A percentile compares a stretch with the other conserved stretches of the same genome.
phyloP scores from a whole-genome alignment of 2,329 filamentous ascomycete species.

The Scopulariopsis brevicaulis region DNA sequence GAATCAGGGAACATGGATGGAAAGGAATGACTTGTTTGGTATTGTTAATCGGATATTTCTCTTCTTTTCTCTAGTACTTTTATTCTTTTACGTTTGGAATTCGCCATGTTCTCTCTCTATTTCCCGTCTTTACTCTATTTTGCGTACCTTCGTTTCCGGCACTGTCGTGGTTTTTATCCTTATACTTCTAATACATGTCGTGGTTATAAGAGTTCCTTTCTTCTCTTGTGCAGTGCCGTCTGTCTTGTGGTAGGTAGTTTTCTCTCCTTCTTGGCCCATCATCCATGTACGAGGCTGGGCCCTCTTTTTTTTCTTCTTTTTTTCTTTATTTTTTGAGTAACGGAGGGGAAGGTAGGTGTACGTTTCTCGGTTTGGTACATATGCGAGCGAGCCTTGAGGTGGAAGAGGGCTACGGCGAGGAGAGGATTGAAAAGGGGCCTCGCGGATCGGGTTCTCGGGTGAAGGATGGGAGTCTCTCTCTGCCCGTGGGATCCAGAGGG shows the following conservation, averaged over 20 bases:
- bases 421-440: no score
- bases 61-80: conserved; percentile 10
- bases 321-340: not conserved
- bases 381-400: no score
- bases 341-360: no score
- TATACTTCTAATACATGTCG: conserved; percentile 1
- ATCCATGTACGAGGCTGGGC: not conserved
- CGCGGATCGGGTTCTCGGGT: no score
- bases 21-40: not conserved
- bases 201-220: not conserved
- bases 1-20: not conserved
- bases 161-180: not conserved
- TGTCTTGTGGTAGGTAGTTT: not conserved
- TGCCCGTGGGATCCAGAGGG: no score
- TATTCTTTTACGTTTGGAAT: not conserved
- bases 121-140: no score
- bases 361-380: no score
- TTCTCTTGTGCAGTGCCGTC: not conserved
- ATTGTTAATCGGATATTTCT: conserved; percentile 10
- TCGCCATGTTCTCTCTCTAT: not conserved
- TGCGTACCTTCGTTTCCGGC: no score
- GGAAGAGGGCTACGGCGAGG: no score
- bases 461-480: no score
- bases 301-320: not conserved
- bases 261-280: not conserved